These are phyloP conservation scores for Puccinia polysora DNA, from an alignment of 1,284 basidiomycete genomes.

Conservation along the genomic window DNA sequence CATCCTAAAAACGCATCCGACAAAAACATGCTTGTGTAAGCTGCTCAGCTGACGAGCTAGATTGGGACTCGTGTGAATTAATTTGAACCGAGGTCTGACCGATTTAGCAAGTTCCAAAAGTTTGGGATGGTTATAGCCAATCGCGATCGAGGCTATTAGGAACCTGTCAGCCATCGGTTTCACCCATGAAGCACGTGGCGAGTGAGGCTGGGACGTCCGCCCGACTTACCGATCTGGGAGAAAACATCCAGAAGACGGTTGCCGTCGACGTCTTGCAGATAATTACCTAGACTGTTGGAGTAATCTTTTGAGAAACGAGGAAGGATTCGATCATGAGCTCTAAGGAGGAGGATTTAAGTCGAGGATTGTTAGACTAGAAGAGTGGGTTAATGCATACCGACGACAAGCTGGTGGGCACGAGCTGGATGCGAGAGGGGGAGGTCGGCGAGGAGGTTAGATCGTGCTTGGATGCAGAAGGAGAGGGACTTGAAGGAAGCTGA, in stretches of 20 bases:
- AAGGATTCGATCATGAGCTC: background rate
- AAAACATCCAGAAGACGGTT: constrained; percentile 59
- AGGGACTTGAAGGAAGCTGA: background rate
- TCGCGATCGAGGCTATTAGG: constrained; percentile 54
- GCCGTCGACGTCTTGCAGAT: constrained; percentile 59
- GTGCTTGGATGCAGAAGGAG: constrained; percentile 53
- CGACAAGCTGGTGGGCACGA: constrained; percentile 39
- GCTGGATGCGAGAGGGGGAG: background rate
- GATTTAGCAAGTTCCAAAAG: constrained; percentile 54
- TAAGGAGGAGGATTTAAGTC: background rate
- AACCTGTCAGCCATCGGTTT: constrained; percentile 42
- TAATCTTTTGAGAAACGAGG: constrained; percentile 34
- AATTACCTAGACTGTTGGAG: constrained; percentile 53
- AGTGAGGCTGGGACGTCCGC: constrained; percentile 45
- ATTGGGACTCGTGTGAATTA: background rate
- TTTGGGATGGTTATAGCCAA: constrained; percentile 58
- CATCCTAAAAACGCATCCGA: constrained; percentile 48
- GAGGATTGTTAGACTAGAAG: background rate
- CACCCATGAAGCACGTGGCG: background rate
- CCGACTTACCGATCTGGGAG: constrained; percentile 55
- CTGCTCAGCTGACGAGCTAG: background rate
- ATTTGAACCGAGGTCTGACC: constrained; percentile 44
- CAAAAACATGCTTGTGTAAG: background rate
- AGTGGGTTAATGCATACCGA: constrained; percentile 29
- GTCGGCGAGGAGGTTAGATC: constrained; percentile 45